Base-by-base conservation (phyloP, 2,329 filamentous ascomycete species). In the Cryphonectria parasitica region DNA sequence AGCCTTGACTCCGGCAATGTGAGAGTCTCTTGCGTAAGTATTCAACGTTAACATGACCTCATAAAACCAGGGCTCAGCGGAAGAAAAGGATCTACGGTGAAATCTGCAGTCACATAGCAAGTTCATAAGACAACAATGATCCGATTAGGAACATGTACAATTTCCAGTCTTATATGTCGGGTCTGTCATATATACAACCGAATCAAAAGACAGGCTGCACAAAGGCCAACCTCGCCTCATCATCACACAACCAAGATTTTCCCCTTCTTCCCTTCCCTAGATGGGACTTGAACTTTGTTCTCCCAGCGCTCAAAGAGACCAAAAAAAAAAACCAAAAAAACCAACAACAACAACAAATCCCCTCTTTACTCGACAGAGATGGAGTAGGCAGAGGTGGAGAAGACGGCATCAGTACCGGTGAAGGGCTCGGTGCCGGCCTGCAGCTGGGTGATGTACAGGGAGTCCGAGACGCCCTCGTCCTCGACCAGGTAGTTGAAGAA, bases 341-440 rank as follows among this genome's bases (percentile, higher is more conserved):
- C n/a, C n/a, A n/a, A n/a, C n/a, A n/a, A n/a, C n/a, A n/a, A n/a
- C n/a, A n/a, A n/a, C n/a, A n/a, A n/a, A n/a, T n/a, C 34, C 34
- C 34, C 34, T 6, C 34, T 45, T 45, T 69, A 72, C 28, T 56
- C 49, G 41, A 73, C 70, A n/a, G 70, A 71, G 56, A 71, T 43
- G 43, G 70, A 73, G 69, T 72, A 76, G 13, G 64, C 64, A 11
- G 74, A 67, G n/a, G 74, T 75, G 17, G 72, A 69, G 60, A 76
- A 73, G 49, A 74, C 73, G 34, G 73, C 72, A 66, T 84, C 79
- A 54, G 74, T 81, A 69, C 86, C 87, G 70, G 81, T 82, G 74
- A 89, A 89, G 3, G 86, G 83, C 79, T 89, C 87, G 2, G 87
- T 89, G 8, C 87, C 87, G 17, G 85, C 86, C 70, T 84, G 83